Base-by-base conservation (phyloP, 345 rosid genomes). In the Sonneratia caseolaris region DNA sequence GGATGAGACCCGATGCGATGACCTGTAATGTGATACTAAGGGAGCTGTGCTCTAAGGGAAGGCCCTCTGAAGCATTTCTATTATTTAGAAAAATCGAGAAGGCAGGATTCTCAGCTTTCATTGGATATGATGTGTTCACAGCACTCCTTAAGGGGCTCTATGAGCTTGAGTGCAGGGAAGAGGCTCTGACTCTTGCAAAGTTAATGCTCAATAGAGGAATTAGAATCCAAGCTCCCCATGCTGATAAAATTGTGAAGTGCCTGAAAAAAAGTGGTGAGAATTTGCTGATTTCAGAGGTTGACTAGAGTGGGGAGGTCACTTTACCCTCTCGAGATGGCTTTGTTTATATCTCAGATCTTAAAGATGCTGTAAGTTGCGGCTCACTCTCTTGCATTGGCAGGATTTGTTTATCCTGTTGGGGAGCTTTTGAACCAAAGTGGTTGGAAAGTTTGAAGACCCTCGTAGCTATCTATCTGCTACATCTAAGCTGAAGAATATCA, bases 1-100 rank as follows among this genome's bases (percentile, higher is more conserved):
- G 82, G 75, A 40, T 79, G 69, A 87, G 81, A 79, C 97, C 87
- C 45, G 96, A 90, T 77, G 82, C 91, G 74, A 48, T 87, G 74
- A 87, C 95, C 11, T 87, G 89, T 68, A 89, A 86, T 78, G 61
- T 88, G 42, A 79, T 90, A 79, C 73, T 94, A 66, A 90, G 68
- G 75, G 90, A 82, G 82, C 79, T 91, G 32, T 88, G 90, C 85
- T 70, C 57, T 2, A 32, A 61, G 62, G 86, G 82, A 55, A 80
- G 84, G 75, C 76, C 77, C 82, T 86, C 82, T 14, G 93, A 90
- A 61, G 90, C 86, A 47, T 88, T 86, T 79, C 72, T 22, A 72
- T 65, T 94, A 56, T 75, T 69, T 64, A 82, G 82, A 61, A 81
- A 88, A 48, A 86, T 88, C 57, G 86, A 82, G 78, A 90, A 82